Conservation (phyloP, 176 grass and related monocot genomes). For the Guadua angustifolia region DNA sequence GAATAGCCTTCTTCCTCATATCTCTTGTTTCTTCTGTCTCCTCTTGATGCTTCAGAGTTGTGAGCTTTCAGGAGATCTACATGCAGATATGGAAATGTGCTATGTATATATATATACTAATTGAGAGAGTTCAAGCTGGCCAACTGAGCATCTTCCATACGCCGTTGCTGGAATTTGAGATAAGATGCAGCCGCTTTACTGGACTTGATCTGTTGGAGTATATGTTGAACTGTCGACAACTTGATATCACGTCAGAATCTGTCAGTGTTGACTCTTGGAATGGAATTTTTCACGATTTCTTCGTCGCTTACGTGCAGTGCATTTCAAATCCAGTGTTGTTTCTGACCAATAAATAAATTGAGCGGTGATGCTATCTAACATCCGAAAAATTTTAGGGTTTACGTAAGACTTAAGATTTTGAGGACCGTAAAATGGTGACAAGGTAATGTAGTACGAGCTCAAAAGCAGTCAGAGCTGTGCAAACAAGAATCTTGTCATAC, state of each 20-base stretch:
- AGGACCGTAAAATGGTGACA: too few species aligned
- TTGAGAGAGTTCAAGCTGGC: not conserved
- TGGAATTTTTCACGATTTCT: conserved; percentile 10
- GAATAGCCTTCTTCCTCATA: conserved; percentile 49
- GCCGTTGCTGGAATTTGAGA: not conserved
- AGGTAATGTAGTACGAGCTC: too few species aligned
- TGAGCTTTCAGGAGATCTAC: not conserved
- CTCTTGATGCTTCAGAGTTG: not conserved
- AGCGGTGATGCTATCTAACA: not conserved
- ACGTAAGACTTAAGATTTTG: too few species aligned
- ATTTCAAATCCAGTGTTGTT: not conserved
- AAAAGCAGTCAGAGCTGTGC: too few species aligned
- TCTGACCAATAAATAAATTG: not conserved
- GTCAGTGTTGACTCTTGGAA: not conserved
- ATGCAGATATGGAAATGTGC: not conserved
- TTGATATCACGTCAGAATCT: not conserved
- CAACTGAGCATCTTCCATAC: not conserved
- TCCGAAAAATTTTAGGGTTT: not conserved
- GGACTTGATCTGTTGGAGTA: conserved; percentile 14
- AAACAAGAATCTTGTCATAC: too few species aligned
- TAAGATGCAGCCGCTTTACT: conserved; percentile 41
- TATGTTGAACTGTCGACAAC: not conserved
- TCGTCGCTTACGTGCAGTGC: not conserved
- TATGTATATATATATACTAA: not conserved
- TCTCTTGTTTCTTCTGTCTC: not conserved